Percentiles rank a stretch among this genome's conserved stretches.
Conservation (phyloP, 305 asterid species). For the Coffea humblotiana region DNA sequence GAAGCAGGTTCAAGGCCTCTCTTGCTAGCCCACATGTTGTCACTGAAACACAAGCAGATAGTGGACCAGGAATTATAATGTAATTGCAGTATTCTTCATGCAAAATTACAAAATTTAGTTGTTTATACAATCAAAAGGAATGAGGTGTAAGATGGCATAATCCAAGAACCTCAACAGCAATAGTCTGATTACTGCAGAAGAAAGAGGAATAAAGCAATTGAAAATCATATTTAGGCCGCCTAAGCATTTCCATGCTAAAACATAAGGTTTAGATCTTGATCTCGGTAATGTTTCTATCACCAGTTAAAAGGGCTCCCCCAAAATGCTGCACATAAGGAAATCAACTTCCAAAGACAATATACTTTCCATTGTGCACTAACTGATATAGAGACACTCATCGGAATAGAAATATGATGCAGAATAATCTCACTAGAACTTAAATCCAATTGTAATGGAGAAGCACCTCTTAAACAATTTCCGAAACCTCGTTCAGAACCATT, state of each 20-base stretch:
- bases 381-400: background rate
- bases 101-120: background rate
- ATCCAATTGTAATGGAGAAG: background rate
- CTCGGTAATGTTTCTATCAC: background rate
- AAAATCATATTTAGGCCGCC: background rate
- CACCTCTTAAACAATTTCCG: background rate
- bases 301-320: background rate
- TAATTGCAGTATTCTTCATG: background rate
- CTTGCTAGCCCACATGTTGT: conserved; percentile 78
- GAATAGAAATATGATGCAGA: background rate
- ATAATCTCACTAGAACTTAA: background rate
- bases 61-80: background rate
- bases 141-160: background rate
- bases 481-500: background rate
- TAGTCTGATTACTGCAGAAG: background rate
- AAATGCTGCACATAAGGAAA: background rate
- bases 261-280: background rate
- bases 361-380: background rate
- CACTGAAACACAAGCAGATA: conserved; percentile 44
- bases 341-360: background rate
- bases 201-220: background rate
- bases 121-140: background rate
- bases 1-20: conserved; percentile 77
- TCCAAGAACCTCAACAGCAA: background rate
- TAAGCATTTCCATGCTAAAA: background rate